Percentiles rank a stretch among this genome's conserved stretches.
Conservation (phyloP, 345 rosid species). For the Populus pruinosa region DNA sequence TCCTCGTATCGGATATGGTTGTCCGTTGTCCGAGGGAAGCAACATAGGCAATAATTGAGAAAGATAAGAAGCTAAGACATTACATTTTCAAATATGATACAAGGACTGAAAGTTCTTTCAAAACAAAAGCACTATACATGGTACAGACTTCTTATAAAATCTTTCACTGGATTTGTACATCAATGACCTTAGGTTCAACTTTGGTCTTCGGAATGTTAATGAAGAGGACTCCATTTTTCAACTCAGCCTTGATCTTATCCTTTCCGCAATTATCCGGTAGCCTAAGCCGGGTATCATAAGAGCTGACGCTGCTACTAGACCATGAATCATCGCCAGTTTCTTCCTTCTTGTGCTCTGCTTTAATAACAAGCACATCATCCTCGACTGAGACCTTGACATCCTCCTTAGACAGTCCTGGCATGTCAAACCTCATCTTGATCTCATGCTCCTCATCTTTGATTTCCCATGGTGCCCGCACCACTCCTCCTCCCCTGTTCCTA, state of each 20-base stretch:
- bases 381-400: conserved; percentile 68
- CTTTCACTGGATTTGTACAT: conserved; percentile 6
- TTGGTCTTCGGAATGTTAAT: conserved; percentile 55
- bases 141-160: not conserved
- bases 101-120: not conserved
- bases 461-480: conserved; percentile 71
- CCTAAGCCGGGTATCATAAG: conserved; percentile 20
- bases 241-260: conserved; percentile 10
- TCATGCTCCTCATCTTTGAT: conserved; percentile 70
- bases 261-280: conserved; percentile 17
- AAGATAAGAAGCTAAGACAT: not conserved
- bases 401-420: conserved; percentile 80
- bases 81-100: not conserved
- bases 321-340: conserved; percentile 12
- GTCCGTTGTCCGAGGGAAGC: not conserved
- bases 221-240: conserved; percentile 57
- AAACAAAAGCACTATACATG: not conserved
- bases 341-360: conserved; percentile 50
- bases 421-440: conserved; percentile 76
- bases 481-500: conserved; percentile 31
- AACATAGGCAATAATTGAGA: not conserved
- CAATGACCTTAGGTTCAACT: conserved; percentile 13
- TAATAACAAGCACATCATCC: conserved; percentile 57
- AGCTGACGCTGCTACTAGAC: conserved; percentile 9
- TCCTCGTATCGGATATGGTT: no score